phyloP scores from a whole-genome alignment of 768 basidiomycete genomes.

The Serpula lacrymans region DNA sequence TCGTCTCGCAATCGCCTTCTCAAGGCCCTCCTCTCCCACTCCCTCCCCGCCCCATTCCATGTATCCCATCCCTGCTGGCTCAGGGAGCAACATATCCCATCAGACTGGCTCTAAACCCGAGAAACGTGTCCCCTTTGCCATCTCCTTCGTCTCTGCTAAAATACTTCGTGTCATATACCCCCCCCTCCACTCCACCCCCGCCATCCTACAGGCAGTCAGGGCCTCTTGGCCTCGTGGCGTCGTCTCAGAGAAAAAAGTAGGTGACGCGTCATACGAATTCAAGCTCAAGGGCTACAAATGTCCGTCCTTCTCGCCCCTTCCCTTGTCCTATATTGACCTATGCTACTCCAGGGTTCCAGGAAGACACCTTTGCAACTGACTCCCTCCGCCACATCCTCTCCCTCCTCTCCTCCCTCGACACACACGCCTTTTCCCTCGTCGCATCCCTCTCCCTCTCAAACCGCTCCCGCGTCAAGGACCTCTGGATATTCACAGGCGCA shows the following conservation, averaged over 20 bases:
- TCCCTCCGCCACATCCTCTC: constrained; percentile 69
- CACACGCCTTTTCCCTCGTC: constrained; percentile 63
- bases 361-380: constrained; percentile 72
- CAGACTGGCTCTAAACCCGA: constrained; percentile 27
- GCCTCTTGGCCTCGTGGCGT: constrained; percentile 79
- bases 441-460: constrained; percentile 70
- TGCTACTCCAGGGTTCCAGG: constrained; percentile 61
- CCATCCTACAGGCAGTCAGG: constrained; percentile 76
- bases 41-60: constrained; percentile 35
- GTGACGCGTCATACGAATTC: constrained; percentile 71
- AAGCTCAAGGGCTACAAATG: constrained; percentile 81
- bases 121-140: constrained; percentile 56
- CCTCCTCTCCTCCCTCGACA: constrained; percentile 63
- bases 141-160: constrained; percentile 69
- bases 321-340: constrained; percentile 14
- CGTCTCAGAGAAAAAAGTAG: constrained; percentile 72
- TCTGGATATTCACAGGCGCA: constrained; percentile 74
- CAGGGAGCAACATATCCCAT: constrained; percentile 35
- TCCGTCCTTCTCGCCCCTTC: constrained; percentile 31
- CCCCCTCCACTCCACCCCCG: constrained; percentile 74
- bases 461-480: constrained; percentile 69
- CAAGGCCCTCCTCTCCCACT: constrained; percentile 38
- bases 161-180: constrained; percentile 71
- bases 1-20: constrained; percentile 67
- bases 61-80: constrained; percentile 38